These are phyloP conservation scores for Primulina tabacum DNA, from an alignment of 257 asterid genomes.

Conservation along the genomic window DNA sequence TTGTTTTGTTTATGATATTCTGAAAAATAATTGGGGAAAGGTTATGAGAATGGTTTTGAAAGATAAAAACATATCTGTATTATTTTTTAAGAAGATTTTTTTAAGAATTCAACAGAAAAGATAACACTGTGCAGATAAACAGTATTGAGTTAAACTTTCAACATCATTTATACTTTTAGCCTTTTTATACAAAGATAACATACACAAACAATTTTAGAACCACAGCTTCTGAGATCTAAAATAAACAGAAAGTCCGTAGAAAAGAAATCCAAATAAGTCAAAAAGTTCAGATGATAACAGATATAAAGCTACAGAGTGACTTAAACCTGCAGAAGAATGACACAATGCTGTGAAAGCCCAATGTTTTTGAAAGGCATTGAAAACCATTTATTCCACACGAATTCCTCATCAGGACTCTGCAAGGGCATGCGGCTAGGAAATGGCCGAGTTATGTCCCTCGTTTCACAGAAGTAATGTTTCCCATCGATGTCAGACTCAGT, in stretches of 20 bases:
- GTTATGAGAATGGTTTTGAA: no score
- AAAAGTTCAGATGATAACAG: slow-evolving; percentile 21
- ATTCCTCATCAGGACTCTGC: slow-evolving; percentile 84
- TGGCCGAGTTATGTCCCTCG: slow-evolving; percentile 90
- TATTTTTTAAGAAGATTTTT: no score
- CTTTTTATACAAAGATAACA: background rate
- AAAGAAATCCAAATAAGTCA: slow-evolving; percentile 23
- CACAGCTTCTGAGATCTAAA: slow-evolving; percentile 4
- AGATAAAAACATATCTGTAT: no score
- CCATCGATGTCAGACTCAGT: slow-evolving; percentile 94
- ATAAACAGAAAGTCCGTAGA: background rate
- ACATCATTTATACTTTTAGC: slow-evolving; percentile 14
- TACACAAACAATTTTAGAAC: slow-evolving; percentile 3
- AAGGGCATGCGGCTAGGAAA: slow-evolving; percentile 91
- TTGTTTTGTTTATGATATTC: no score
- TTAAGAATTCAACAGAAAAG: slow-evolving; percentile 15
- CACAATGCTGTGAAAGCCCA: slow-evolving; percentile 91
- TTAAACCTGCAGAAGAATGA: slow-evolving; percentile 87
- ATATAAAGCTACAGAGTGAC: slow-evolving; percentile 41
- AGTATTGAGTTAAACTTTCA: slow-evolving; percentile 4
- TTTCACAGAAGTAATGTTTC: slow-evolving; percentile 87
- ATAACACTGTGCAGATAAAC: slow-evolving; percentile 4
- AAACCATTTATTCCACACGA: slow-evolving; percentile 97
- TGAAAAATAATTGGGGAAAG: no score
- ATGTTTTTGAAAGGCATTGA: slow-evolving; percentile 73